phyloP scores from a whole-genome alignment of 768 basidiomycete species.

The Tricholoma sp. region DNA sequence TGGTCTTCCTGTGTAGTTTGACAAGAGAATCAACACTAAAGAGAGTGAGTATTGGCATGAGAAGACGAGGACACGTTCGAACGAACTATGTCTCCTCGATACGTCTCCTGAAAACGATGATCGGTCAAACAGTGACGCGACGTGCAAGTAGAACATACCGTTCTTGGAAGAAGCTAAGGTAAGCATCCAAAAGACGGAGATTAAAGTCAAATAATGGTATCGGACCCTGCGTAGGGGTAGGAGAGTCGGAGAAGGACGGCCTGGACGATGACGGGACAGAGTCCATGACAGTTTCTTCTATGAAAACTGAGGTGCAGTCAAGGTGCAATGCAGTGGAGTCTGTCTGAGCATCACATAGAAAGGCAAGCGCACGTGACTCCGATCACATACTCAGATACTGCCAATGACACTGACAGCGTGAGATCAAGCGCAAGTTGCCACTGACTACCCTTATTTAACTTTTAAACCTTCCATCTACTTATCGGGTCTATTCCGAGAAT shows the following conservation, averaged over 20 bases:
- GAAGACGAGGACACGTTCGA: not conserved
- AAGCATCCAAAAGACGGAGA: constrained; percentile 69
- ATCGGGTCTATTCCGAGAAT: too few relatives aligned
- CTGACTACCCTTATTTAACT: too few relatives aligned
- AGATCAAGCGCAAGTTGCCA: too few relatives aligned
- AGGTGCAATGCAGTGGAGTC: not conserved
- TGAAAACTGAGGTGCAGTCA: constrained; percentile 3
- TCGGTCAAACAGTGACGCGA: constrained; percentile 14
- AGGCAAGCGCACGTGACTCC: not conserved
- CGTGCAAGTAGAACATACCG: constrained; percentile 40
- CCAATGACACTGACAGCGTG: too few relatives aligned
- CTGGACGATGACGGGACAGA: constrained; percentile 32
- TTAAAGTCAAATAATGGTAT: constrained; percentile 69
- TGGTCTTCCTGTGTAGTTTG: constrained; percentile 68
- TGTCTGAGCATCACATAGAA: too few relatives aligned
- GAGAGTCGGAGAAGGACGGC: constrained; percentile 33
- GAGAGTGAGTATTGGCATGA: constrained; percentile 4
- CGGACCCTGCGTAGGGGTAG: constrained; percentile 41
- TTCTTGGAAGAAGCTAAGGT: constrained; percentile 82
- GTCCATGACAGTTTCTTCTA: constrained; percentile 19
- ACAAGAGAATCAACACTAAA: constrained; percentile 68
- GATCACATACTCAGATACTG: not conserved
- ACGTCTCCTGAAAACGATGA: constrained; percentile 48
- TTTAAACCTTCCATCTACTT: too few relatives aligned
- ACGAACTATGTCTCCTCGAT: constrained; percentile 86